Evolutionary conservation across 2,329 filamentous ascomycete species (phyloP).

Genomic region (Aspergillus novofumigatus): DNA sequence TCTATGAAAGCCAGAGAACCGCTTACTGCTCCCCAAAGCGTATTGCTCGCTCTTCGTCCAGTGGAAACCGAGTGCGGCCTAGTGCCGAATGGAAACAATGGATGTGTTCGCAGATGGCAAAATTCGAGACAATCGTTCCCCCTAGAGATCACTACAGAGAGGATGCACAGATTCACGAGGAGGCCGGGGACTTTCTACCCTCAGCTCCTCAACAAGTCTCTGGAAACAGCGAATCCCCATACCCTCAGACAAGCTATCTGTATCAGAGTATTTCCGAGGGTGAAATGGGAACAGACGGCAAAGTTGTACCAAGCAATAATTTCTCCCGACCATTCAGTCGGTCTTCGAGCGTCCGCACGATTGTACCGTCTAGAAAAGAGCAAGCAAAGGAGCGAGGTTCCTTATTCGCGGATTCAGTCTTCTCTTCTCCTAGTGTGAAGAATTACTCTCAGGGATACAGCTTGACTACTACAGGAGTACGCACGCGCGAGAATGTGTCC

Average conservation of each 20-base stretch:
- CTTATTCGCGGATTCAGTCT: constrained; percentile 1
- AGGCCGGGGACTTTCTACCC: constrained; percentile 15
- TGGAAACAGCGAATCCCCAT: neutral
- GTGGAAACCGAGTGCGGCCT: constrained; percentile 12
- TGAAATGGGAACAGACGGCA: constrained; percentile 1
- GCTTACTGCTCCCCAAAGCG: constrained; percentile 30
- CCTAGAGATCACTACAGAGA: constrained; percentile 36
- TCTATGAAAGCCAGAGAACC: constrained; percentile 28
- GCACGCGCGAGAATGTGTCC: constrained; percentile 1
- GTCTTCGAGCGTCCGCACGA: constrained; percentile 26
- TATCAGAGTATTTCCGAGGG: neutral
- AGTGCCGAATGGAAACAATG: constrained; percentile 37
- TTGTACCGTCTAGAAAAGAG: constrained; percentile 12
- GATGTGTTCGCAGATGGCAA: constrained; percentile 35
- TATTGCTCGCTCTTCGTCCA: neutral
- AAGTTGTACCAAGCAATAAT: constrained; percentile 22
- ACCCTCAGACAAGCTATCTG: neutral
- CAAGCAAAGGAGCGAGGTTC: constrained; percentile 8
- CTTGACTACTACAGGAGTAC: constrained; percentile 1
- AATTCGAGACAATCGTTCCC: constrained; percentile 23
- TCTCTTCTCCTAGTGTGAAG: constrained; percentile 1
- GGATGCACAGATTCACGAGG: constrained; percentile 32
- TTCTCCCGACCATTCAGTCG: constrained; percentile 37
- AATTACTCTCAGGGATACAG: neutral
- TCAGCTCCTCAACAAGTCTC: neutral